Percentiles rank a stretch among this genome's conserved stretches.
Evolutionary conservation across 75 land plant species (phyloP).

Genomic region (Picea glauca): DNA sequence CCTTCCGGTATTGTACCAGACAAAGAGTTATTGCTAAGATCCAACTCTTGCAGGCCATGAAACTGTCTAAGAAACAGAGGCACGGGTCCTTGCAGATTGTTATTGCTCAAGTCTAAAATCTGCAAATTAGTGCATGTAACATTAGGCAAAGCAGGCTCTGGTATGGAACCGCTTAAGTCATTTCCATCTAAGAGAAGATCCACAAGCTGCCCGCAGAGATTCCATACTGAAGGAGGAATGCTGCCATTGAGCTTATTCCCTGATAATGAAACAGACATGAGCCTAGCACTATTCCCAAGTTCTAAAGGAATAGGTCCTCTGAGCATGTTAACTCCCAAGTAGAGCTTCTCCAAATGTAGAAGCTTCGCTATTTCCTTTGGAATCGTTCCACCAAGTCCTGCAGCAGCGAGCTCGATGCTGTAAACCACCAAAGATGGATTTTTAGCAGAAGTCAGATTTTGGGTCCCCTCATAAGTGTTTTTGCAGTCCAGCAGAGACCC

Average conservation of each 20-base stretch:
- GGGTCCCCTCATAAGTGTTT: not conserved
- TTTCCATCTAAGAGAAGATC: slow-evolving; percentile 16
- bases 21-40: slow-evolving; percentile 23
- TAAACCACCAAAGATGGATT: slow-evolving; percentile 7
- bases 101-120: slow-evolving; percentile 15
- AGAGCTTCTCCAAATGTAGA: slow-evolving; percentile 12
- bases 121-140: slow-evolving; percentile 5
- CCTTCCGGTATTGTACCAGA: slow-evolving; percentile 28
- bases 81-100: slow-evolving; percentile 25
- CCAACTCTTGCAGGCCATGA: slow-evolving; percentile 13
- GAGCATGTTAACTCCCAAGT: slow-evolving; percentile 22
- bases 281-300: slow-evolving; percentile 20
- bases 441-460: not conserved
- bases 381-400: slow-evolving; percentile 14
- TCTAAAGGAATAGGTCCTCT: slow-evolving; percentile 26
- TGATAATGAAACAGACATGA: slow-evolving; percentile 6
- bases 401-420: slow-evolving; percentile 15
- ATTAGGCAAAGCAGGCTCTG: slow-evolving; percentile 13
- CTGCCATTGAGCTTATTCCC: slow-evolving; percentile 9
- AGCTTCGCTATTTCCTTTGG: slow-evolving; percentile 12
- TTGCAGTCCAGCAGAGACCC: slow-evolving; percentile 17
- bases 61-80: slow-evolving; percentile 19
- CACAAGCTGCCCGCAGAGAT: slow-evolving; percentile 13
- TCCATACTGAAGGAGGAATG: slow-evolving; percentile 15
- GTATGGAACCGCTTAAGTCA: slow-evolving; percentile 18